Conservation (phyloP, 2,329 filamentous ascomycete species). For the Chlorencoelia australis region DNA sequence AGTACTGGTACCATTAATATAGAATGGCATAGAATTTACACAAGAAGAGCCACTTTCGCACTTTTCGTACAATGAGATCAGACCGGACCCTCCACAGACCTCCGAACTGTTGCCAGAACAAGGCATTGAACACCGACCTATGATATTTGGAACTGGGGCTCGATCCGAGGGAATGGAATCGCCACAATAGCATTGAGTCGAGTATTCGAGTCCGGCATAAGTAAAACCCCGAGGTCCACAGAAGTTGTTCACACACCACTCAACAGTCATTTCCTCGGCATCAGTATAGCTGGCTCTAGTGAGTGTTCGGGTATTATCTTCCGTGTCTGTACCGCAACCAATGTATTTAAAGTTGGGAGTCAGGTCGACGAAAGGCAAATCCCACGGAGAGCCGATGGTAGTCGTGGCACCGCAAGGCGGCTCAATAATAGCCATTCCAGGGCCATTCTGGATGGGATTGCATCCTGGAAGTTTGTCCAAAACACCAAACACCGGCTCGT, state of each 20-base stretch:
- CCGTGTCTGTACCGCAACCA: constrained; percentile 50
- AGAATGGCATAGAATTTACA: background rate
- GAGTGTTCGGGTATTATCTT: constrained; percentile 28
- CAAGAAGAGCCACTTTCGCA: background rate
- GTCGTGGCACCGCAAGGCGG: constrained; percentile 39
- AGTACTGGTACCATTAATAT: background rate
- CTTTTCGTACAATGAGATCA: constrained; percentile 9
- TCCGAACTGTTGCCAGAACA: constrained; percentile 11
- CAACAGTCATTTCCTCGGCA: constrained; percentile 13
- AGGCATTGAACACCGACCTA: constrained; percentile 6
- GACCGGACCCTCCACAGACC: constrained; percentile 20
- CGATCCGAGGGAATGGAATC: constrained; percentile 10
- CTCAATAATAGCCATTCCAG: constrained; percentile 18
- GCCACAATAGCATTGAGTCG: constrained; percentile 22
- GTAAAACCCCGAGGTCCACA: constrained; percentile 17
- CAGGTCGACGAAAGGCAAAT: constrained; percentile 34
- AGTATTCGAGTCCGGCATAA: constrained; percentile 28
- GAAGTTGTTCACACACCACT: constrained; percentile 29
- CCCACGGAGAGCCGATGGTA: constrained; percentile 36
- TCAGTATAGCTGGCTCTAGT: constrained; percentile 3
- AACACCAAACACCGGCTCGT: constrained; percentile 35
- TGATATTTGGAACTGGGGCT: constrained; percentile 1
- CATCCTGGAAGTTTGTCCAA: constrained; percentile 44
- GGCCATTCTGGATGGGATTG: constrained; percentile 31
- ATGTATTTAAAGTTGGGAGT: constrained; percentile 44